A percentile compares a stretch with the other conserved stretches of the same genome.
phyloP scores from a whole-genome alignment of 768 basidiomycete genomes.

The Boletus pseudopeckii region DNA sequence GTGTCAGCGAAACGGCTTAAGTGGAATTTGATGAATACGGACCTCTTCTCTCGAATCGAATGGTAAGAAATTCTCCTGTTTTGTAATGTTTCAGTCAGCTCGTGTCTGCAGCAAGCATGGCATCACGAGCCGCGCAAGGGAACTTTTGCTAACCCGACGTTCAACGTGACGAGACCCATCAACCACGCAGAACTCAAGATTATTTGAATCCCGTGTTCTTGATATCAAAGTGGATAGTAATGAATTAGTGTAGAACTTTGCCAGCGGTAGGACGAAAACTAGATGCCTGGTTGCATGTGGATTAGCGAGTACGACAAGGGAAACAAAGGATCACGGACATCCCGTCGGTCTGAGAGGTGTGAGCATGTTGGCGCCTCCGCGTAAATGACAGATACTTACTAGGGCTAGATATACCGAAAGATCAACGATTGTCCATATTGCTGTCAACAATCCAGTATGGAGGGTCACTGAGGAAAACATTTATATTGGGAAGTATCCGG shows the following conservation, averaged over 20 bases:
- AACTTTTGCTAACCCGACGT: slow-evolving; percentile 16
- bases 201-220: slow-evolving; percentile 18
- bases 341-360: slow-evolving; percentile 20
- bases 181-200: slow-evolving; percentile 24
- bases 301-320: neutral
- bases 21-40: neutral
- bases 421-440: slow-evolving; percentile 34
- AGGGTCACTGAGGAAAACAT: slow-evolving; percentile 32
- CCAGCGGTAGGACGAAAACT: slow-evolving; percentile 30
- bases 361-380: neutral
- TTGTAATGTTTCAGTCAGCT: slow-evolving; percentile 6
- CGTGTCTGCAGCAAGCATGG: neutral
- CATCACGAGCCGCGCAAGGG: neutral
- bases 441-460: slow-evolving; percentile 39
- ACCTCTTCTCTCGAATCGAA: slow-evolving; percentile 14
- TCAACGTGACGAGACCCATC: slow-evolving; percentile 19
- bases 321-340: slow-evolving; percentile 5
- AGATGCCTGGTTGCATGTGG: slow-evolving; percentile 20
- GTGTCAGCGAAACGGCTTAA: neutral
- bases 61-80: slow-evolving; percentile 10
- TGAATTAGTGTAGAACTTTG: slow-evolving; percentile 37
- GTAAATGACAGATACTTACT: slow-evolving; percentile 5
- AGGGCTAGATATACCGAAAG: slow-evolving; percentile 28
- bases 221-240: slow-evolving; percentile 34
- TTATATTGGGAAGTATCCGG: neutral